phyloP scores from a whole-genome alignment of 352 stramenopile genomes.

The Phytophthora hibernalis region DNA sequence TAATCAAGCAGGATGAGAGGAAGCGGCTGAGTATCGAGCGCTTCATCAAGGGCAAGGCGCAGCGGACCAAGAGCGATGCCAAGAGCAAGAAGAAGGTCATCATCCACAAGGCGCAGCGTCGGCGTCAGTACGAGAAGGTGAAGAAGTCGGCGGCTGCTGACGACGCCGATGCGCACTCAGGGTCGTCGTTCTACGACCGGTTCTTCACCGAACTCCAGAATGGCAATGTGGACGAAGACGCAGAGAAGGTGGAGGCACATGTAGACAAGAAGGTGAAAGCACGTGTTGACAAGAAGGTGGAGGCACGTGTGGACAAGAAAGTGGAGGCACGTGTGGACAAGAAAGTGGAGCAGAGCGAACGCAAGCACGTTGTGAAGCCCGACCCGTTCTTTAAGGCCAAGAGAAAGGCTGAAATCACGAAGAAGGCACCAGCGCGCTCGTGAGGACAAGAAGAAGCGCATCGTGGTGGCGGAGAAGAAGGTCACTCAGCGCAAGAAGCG shows the following conservation, averaged over 20 bases:
- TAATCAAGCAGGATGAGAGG: constrained; percentile 53
- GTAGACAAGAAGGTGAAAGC: constrained; percentile 37
- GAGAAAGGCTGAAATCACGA: constrained; percentile 69
- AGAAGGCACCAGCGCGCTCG: constrained; percentile 49
- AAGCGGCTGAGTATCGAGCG: constrained; percentile 87
- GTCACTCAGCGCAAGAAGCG: constrained; percentile 86
- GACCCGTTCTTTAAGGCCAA: constrained; percentile 89
- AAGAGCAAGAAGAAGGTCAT: constrained; percentile 88
- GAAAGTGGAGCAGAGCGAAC: constrained; percentile 25
- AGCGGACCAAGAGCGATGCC: constrained; percentile 77
- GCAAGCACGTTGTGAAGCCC: constrained; percentile 49
- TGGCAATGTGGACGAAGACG: constrained; percentile 39
- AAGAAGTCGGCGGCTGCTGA: constrained; percentile 52
- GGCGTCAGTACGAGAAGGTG: constrained; percentile 84
- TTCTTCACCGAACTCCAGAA: constrained; percentile 77
- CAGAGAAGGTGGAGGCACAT: constrained; percentile 37
- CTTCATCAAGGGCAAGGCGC: constrained; percentile 88
- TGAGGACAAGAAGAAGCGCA: constrained; percentile 61
- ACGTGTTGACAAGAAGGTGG: constrained; percentile 25
- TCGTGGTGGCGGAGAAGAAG: constrained; percentile 71
- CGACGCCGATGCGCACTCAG: constrained; percentile 20
- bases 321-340: constrained; percentile 34
- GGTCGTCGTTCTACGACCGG: constrained; percentile 80
- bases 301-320: constrained; percentile 33
- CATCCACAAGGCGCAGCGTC: constrained; percentile 81